Conservation (phyloP, 2,329 filamentous ascomycete species). For the Macrophomina pseudophaseolina region DNA sequence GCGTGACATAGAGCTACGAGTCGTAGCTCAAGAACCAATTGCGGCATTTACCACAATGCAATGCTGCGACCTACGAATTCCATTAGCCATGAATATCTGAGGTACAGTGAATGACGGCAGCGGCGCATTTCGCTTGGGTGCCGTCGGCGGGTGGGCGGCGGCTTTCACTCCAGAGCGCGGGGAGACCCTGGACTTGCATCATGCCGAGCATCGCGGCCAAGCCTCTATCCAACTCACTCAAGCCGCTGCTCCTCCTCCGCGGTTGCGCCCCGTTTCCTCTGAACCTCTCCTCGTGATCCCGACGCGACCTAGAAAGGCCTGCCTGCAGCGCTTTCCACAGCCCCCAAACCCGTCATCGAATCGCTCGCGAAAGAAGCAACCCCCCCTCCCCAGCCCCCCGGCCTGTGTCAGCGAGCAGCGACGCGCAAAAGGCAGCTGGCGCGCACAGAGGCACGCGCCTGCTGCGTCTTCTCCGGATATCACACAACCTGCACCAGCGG, state of each 20-base stretch:
- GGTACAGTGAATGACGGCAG: not conserved
- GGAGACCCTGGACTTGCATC: conserved; percentile 8
- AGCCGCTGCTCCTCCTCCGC: conserved; percentile 11
- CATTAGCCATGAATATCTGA: too few species aligned
- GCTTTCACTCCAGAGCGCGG: not conserved
- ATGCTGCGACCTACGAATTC: too few species aligned
- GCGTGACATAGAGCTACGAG: conserved; percentile 1
- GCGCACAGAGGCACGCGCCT: conserved; percentile 17
- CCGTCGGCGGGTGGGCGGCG: not conserved
- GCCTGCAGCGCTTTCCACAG: not conserved
- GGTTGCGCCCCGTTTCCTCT: not conserved
- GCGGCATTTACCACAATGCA: too few species aligned
- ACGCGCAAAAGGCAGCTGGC: conserved; percentile 6
- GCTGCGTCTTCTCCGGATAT: conserved; percentile 9
- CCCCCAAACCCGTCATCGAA: not conserved
- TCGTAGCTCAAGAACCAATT: too few species aligned
- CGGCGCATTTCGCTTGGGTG: conserved; percentile 9
- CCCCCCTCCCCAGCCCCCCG: conserved; percentile 1
- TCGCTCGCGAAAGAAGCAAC: conserved; percentile 1
- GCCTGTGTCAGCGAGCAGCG: conserved; percentile 12
- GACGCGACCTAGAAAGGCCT: not conserved
- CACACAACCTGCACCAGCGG: conserved; percentile 15
- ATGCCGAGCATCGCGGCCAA: conserved; percentile 21
- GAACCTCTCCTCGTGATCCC: not conserved
- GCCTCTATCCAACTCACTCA: conserved; percentile 12